These are phyloP conservation scores for Ottelia alismoides DNA, from an alignment of 106 monocot genomes.

Conservation along the genomic window DNA sequence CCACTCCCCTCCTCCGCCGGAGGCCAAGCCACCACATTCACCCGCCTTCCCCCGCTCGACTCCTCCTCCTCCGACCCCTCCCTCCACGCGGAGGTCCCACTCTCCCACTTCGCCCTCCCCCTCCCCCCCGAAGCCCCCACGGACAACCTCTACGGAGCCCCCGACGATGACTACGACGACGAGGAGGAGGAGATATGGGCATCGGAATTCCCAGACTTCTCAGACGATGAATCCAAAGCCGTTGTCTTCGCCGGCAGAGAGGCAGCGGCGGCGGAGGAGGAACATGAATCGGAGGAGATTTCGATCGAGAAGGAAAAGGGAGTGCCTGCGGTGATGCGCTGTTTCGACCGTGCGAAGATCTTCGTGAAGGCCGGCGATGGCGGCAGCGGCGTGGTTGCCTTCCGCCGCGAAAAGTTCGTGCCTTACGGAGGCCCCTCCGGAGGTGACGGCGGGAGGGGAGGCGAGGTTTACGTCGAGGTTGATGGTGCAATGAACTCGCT, in stretches of 20 bases:
- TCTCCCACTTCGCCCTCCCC: conserved; percentile 17
- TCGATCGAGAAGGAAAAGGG: conserved; percentile 79
- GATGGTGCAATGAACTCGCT: conserved; percentile 89
- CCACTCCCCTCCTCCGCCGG: conserved; percentile 7
- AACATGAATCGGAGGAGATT: conserved; percentile 1
- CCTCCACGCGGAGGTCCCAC: conserved; percentile 17
- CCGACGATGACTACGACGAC: conserved; percentile 16
- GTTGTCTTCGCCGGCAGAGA: neutral
- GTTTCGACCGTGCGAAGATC: conserved; percentile 88
- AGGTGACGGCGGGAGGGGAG: conserved; percentile 86
- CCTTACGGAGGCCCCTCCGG: conserved; percentile 89
- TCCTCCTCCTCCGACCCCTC: conserved; percentile 11
- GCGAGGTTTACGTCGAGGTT: conserved; percentile 79
- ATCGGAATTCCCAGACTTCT: conserved; percentile 1
- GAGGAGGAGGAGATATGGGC: conserved; percentile 7
- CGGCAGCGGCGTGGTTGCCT: conserved; percentile 87
- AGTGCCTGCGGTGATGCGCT: conserved; percentile 90
- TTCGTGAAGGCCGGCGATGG: conserved; percentile 87
- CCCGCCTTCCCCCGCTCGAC: conserved; percentile 69
- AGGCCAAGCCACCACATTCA: conserved; percentile 69
- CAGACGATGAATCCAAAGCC: conserved; percentile 1
- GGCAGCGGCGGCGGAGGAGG: conserved; percentile 3
- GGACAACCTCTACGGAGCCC: neutral
- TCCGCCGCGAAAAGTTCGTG: conserved; percentile 86
- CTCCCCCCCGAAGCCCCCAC: neutral